A percentile compares a stretch with the other conserved stretches of the same genome.
Conservation (phyloP, 306 rosid species). For the Arachis stenosperma region DNA sequence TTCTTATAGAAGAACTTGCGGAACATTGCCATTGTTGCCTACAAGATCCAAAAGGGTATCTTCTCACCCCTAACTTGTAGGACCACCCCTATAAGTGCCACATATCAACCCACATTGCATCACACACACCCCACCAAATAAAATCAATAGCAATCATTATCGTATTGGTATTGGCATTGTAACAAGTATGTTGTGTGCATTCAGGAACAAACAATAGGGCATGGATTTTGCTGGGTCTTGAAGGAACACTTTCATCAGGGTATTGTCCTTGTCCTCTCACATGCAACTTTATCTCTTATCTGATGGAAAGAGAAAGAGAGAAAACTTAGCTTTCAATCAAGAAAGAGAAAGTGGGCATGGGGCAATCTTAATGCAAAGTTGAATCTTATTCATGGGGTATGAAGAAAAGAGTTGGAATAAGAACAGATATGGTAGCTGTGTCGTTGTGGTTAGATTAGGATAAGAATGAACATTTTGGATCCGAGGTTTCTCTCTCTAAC, state of each 20-base stretch:
- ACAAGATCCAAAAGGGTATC: slow-evolving; percentile 52
- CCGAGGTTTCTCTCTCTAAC: slow-evolving; percentile 63
- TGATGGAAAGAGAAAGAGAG: slow-evolving; percentile 37
- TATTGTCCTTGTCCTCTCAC: slow-evolving; percentile 51
- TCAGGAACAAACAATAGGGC: slow-evolving; percentile 53
- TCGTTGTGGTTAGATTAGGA: slow-evolving; percentile 1
- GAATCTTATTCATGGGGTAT: slow-evolving; percentile 10
- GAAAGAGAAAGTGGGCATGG: slow-evolving; percentile 43
- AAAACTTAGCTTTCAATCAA: slow-evolving; percentile 92
- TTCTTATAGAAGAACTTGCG: slow-evolving; percentile 91
- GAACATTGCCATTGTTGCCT: slow-evolving; percentile 72
- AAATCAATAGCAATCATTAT: slow-evolving; percentile 44
- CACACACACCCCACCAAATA: slow-evolving; percentile 45
- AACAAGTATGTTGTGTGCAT: slow-evolving; percentile 63
- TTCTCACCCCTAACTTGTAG: slow-evolving; percentile 24
- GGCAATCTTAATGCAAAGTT: slow-evolving; percentile 36
- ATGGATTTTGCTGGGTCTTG: slow-evolving; percentile 69
- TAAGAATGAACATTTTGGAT: slow-evolving; percentile 36
- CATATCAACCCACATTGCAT: slow-evolving; percentile 54
- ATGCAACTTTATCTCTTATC: slow-evolving; percentile 50
- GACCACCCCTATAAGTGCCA: slow-evolving; percentile 40
- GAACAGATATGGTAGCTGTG: slow-evolving; percentile 31
- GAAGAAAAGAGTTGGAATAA: slow-evolving; percentile 25
- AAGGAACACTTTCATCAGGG: slow-evolving; percentile 61
- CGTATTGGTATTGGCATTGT: slow-evolving; percentile 33